Evolutionary conservation across 768 basidiomycete species (phyloP).

Genomic region (Cubamyces lactineus): DNA sequence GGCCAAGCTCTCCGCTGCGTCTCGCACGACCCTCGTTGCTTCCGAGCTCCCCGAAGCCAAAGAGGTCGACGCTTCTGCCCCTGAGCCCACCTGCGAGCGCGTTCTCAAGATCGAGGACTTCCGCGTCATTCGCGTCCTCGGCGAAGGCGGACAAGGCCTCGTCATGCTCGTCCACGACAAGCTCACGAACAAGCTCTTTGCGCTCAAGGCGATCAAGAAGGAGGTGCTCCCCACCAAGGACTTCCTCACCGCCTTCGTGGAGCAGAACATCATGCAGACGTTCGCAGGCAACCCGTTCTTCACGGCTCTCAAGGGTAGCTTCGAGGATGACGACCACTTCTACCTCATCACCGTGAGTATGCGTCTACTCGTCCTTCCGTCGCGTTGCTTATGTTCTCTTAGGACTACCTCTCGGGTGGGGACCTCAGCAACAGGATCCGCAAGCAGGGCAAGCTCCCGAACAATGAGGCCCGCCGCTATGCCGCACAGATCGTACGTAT

Average conservation of each 20-base stretch:
- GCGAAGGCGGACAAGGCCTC: conserved; percentile 24
- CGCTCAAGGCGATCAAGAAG: conserved; percentile 92
- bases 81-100: conserved; percentile 81
- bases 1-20: background rate
- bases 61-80: conserved; percentile 61
- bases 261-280: conserved; percentile 19
- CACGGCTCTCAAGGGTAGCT: conserved; percentile 11
- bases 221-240: conserved; percentile 93
- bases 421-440: conserved; percentile 12
- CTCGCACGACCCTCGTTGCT: conserved; percentile 36
- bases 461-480: conserved; percentile 9
- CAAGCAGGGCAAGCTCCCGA: conserved; percentile 12
- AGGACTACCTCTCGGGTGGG: conserved; percentile 19
- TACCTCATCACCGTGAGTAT: conserved; percentile 16
- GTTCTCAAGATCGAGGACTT: conserved; percentile 40
- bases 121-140: conserved; percentile 20
- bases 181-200: conserved; percentile 47
- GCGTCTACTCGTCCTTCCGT: background rate
- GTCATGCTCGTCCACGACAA: conserved; percentile 30
- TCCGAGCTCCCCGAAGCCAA: conserved; percentile 71
- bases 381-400: background rate
- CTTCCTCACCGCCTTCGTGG: conserved; percentile 5
- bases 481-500: conserved; percentile 44
- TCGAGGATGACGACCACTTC: conserved; percentile 23
- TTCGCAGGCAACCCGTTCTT: conserved; percentile 12